These are phyloP conservation scores for Carex pumila DNA, from an alignment of 176 grass and related monocot genomes.

Conservation along the genomic window DNA sequence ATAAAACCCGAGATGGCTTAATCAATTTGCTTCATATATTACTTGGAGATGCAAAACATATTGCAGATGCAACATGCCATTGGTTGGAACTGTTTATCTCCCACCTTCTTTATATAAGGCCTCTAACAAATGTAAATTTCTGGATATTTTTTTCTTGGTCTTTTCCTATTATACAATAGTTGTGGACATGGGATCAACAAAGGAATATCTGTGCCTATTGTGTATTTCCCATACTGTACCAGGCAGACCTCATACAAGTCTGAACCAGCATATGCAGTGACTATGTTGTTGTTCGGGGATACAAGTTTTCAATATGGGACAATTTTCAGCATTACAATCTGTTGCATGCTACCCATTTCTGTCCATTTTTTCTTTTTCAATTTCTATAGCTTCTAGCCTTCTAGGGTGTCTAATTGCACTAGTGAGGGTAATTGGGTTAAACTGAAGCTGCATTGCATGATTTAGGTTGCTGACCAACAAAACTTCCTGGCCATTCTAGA, in stretches of 20 bases:
- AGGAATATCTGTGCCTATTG: background rate
- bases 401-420: background rate
- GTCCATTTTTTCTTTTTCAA: background rate
- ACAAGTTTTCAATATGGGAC: background rate
- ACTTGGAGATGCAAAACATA: slow-evolving; percentile 68
- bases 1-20: slow-evolving; percentile 77
- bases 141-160: background rate
- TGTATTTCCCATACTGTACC: background rate
- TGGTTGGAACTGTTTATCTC: slow-evolving; percentile 93
- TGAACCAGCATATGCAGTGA: background rate
- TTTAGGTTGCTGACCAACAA: background rate
- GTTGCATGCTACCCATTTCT: too few relatives aligned
- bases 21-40: slow-evolving; percentile 94
- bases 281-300: background rate
- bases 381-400: background rate
- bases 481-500: background rate
- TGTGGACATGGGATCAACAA: background rate
- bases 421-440: background rate
- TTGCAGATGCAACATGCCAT: slow-evolving; percentile 64
- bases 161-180: background rate
- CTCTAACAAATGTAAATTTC: slow-evolving; percentile 58
- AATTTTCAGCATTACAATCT: background rate
- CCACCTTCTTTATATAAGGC: slow-evolving; percentile 88
- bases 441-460: background rate
- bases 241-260: background rate